Percentiles rank a stretch among this genome's conserved stretches.
These are phyloP conservation scores for Thymus mandschuricus DNA, from an alignment of 257 asterid genomes.

Conservation along the genomic window DNA sequence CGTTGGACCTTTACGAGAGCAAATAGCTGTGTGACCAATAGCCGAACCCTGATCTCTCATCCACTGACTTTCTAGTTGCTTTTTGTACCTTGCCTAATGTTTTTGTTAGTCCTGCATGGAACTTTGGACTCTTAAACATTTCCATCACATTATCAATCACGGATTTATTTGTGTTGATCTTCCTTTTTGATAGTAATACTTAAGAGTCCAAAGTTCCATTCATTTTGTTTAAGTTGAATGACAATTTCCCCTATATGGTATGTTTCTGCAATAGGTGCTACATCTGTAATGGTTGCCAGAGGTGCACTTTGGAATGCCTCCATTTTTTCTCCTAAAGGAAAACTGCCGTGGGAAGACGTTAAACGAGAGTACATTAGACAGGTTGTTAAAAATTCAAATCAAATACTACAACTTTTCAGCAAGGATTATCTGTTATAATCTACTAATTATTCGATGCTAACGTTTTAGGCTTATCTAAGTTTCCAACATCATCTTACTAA, in stretches of 20 bases:
- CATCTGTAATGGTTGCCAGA: slow-evolving; percentile 96
- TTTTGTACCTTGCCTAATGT: slow-evolving; percentile 8
- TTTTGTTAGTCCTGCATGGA: neutral
- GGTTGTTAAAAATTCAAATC: slow-evolving; percentile 45
- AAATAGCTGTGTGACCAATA: neutral
- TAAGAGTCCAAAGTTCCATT: no score
- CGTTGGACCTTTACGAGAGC: neutral
- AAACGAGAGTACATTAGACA: slow-evolving; percentile 79
- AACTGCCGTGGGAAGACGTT: slow-evolving; percentile 75
- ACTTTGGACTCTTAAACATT: no score
- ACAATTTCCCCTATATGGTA: slow-evolving; percentile 5
- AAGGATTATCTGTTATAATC: neutral
- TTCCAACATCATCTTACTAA: slow-evolving; percentile 11
- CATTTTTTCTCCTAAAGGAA: slow-evolving; percentile 74
- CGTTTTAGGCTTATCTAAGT: slow-evolving; percentile 7
- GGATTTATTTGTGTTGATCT: slow-evolving; percentile 1
- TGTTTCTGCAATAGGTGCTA: slow-evolving; percentile 64
- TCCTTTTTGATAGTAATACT: neutral
- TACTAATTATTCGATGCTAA: neutral
- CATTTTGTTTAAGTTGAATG: slow-evolving; percentile 15
- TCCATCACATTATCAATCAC: neutral
- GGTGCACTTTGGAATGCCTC: slow-evolving; percentile 99
- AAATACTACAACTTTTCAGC: slow-evolving; percentile 9
- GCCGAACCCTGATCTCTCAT: neutral
- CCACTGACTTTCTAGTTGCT: slow-evolving; percentile 27